These are phyloP conservation scores for Aspergillus hiratsukae DNA, from an alignment of 2,329 filamentous ascomycete genomes.

Conservation along the genomic window DNA sequence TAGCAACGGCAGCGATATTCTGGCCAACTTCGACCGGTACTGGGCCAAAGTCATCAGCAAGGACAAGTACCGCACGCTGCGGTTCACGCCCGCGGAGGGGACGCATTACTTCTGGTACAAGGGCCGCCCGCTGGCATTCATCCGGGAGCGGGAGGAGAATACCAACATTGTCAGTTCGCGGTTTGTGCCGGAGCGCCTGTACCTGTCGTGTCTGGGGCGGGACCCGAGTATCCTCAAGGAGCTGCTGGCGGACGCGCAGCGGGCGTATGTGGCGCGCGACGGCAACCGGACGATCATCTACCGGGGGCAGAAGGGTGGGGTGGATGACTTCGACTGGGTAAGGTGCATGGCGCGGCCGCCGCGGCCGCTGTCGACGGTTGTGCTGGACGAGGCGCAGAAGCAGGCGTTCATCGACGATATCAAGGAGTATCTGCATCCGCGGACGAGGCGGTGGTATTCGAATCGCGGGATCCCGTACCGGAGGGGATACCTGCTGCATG, in stretches of 20 bases:
- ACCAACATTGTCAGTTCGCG: slow-evolving; percentile 13
- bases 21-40: slow-evolving; percentile 40
- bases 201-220: slow-evolving; percentile 33
- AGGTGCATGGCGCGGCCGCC: slow-evolving; percentile 43
- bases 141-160: slow-evolving; percentile 25
- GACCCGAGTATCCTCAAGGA: slow-evolving; percentile 30
- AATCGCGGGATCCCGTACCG: slow-evolving; percentile 82
- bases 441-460: slow-evolving; percentile 65
- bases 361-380: slow-evolving; percentile 52
- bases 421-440: slow-evolving; percentile 53
- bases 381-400: slow-evolving; percentile 50
- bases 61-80: slow-evolving; percentile 32
- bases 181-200: slow-evolving; percentile 26
- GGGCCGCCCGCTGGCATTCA: slow-evolving; percentile 47
- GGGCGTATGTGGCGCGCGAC: slow-evolving; percentile 33
- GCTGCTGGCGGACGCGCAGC: slow-evolving; percentile 33
- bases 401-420: slow-evolving; percentile 49
- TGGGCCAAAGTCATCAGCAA: slow-evolving; percentile 37
- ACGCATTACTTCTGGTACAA: slow-evolving; percentile 66
- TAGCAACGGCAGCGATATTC: slow-evolving; percentile 30
- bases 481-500: slow-evolving; percentile 75
- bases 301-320: slow-evolving; percentile 25
- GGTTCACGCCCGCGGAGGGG: slow-evolving; percentile 64
- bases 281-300: slow-evolving; percentile 36
- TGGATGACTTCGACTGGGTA: slow-evolving; percentile 24